phyloP scores from a whole-genome alignment of 306 rosid genomes.

The Dryas octopetala region DNA sequence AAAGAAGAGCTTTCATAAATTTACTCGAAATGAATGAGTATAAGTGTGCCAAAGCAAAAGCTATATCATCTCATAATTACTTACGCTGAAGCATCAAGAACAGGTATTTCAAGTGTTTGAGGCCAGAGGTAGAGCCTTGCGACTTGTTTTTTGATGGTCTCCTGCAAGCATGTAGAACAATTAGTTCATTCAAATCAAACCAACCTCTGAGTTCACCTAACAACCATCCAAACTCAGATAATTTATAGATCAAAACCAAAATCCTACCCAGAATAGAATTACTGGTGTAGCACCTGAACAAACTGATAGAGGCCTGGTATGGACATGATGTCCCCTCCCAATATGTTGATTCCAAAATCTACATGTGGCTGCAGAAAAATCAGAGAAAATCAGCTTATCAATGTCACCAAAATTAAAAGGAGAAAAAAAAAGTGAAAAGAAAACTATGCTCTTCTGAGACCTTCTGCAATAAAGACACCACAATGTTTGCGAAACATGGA shows the following conservation, averaged over 20 bases:
- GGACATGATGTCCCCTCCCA: constrained; percentile 91
- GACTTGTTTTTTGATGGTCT: constrained; percentile 68
- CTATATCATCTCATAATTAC: constrained; percentile 31
- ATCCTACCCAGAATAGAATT: constrained; percentile 26
- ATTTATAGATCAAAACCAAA: constrained; percentile 5
- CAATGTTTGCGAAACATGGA: constrained; percentile 80
- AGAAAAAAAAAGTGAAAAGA: background rate
- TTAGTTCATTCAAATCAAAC: constrained; percentile 24
- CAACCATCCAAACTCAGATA: constrained; percentile 14
- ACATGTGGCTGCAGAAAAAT: constrained; percentile 68
- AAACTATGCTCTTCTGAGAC: constrained; percentile 27
- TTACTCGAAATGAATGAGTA: background rate
- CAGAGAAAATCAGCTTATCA: constrained; percentile 8
- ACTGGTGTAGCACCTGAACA: constrained; percentile 73
- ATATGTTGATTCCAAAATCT: constrained; percentile 78
- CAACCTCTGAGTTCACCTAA: background rate
- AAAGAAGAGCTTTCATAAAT: background rate
- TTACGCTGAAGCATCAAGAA: constrained; percentile 75
- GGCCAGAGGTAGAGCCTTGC: constrained; percentile 91
- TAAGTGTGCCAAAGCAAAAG: background rate
- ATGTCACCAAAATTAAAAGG: background rate
- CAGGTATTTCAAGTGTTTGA: constrained; percentile 63
- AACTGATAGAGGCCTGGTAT: constrained; percentile 80
- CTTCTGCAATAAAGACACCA: constrained; percentile 83
- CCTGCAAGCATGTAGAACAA: constrained; percentile 45